Evolutionary conservation across 371 early-diverging fungal genomes (phyloP).

Genomic region (Zychaea mexicana): DNA sequence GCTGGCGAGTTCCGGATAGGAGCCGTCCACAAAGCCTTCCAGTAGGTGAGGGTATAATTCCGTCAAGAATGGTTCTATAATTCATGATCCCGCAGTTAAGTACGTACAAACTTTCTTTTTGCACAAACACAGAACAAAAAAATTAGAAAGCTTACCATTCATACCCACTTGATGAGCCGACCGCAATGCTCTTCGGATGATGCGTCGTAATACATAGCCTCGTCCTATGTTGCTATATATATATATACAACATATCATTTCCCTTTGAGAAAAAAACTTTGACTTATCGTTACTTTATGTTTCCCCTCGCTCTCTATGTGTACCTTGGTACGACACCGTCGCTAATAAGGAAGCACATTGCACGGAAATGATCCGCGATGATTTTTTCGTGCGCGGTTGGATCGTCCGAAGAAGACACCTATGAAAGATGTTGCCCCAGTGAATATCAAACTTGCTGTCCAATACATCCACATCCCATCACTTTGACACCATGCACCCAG

Average conservation of each 20-base stretch:
- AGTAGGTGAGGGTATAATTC: constrained; percentile 63
- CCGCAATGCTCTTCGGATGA: constrained; percentile 75
- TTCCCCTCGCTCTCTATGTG: no score
- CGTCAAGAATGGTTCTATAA: constrained; percentile 63
- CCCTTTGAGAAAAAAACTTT: background rate
- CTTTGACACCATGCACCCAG: background rate
- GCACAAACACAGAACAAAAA: background rate
- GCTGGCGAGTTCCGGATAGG: constrained; percentile 61
- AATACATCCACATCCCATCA: no score
- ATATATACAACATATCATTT: background rate
- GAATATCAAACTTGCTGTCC: no score
- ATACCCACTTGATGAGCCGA: constrained; percentile 73
- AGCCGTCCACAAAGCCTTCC: constrained; percentile 49
- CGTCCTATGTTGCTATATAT: constrained; percentile 64
- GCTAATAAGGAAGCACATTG: constrained; percentile 72
- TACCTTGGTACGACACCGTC: constrained; percentile 81
- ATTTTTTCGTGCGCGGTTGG: constrained; percentile 64
- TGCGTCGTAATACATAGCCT: constrained; percentile 79
- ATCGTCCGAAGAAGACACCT: constrained; percentile 27
- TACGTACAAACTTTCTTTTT: background rate
- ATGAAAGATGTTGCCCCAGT: no score
- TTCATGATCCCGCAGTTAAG: no score
- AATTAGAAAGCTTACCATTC: constrained; percentile 35
- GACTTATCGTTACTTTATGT: no score
- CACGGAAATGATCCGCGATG: constrained; percentile 76